Evolutionary conservation across 192 early-diverging fungal species (phyloP).

Genomic region (Gonapodya sp.): DNA sequence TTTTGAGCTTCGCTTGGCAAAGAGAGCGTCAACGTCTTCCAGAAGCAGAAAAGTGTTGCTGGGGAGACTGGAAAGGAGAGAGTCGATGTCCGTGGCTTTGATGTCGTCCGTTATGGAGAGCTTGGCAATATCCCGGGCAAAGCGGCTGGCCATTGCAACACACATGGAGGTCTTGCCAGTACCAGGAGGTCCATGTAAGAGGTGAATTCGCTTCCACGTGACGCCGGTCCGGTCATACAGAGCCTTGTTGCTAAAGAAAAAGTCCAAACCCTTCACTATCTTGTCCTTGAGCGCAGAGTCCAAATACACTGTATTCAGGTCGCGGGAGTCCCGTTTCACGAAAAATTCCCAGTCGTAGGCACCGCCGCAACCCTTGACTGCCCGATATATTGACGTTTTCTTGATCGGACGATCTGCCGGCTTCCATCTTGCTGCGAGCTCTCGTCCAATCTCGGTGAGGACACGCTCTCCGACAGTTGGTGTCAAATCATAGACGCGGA

Average conservation of each 20-base stretch:
- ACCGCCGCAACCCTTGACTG: neutral
- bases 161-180: constrained; percentile 44
- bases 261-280: constrained; percentile 18
- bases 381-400: neutral
- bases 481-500: neutral
- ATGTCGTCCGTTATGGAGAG: constrained; percentile 31
- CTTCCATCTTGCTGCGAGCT: neutral
- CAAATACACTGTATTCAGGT: neutral
- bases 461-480: neutral
- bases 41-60: constrained; percentile 37
- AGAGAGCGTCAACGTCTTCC: constrained; percentile 36
- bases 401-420: neutral
- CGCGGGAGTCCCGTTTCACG: neutral
- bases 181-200: constrained; percentile 43
- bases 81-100: constrained; percentile 42
- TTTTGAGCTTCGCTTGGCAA: constrained; percentile 35
- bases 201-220: constrained; percentile 37
- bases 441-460: neutral
- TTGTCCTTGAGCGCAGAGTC: neutral
- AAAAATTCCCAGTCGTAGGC: neutral
- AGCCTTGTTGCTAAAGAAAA: constrained; percentile 26
- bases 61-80: constrained; percentile 34
- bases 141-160: constrained; percentile 35
- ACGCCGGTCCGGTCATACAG: constrained; percentile 39
- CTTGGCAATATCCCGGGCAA: constrained; percentile 34